Evolutionary conservation across 2,329 filamentous ascomycete species (phyloP).

Genomic region (Trichoderma sp.): DNA sequence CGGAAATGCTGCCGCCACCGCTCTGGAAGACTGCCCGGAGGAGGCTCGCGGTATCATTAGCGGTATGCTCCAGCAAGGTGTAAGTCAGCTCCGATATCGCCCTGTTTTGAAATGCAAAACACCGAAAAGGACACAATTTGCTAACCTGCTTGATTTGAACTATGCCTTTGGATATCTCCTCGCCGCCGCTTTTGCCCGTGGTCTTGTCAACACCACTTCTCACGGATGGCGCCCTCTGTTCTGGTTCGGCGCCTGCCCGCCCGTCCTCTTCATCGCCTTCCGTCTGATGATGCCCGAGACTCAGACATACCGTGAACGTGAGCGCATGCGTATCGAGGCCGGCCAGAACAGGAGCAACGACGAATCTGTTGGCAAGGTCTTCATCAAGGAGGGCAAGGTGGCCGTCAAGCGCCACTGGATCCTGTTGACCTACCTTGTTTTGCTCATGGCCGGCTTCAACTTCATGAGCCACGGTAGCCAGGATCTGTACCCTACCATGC

Average conservation of each 20-base stretch:
- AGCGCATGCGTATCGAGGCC: constrained; percentile 57
- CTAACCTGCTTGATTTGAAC: not conserved
- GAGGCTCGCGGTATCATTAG: constrained; percentile 72
- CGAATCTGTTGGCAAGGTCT: constrained; percentile 54
- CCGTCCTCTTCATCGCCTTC: constrained; percentile 77
- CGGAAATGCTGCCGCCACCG: constrained; percentile 77
- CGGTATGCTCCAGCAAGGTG: constrained; percentile 73
- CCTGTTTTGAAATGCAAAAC: not conserved
- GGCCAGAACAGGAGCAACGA: constrained; percentile 26
- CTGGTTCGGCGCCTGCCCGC: constrained; percentile 85
- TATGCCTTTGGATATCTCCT: constrained; percentile 68
- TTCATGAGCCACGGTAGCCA: constrained; percentile 82
- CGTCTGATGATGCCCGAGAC: constrained; percentile 80
- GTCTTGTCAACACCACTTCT: constrained; percentile 71
- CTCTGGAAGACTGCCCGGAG: constrained; percentile 70
- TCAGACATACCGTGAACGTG: constrained; percentile 66
- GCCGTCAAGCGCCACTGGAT: constrained; percentile 80
- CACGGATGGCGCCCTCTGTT: constrained; percentile 83
- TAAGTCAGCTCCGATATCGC: constrained; percentile 32
- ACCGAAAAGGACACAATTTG: not conserved
- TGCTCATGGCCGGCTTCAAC: constrained; percentile 90
- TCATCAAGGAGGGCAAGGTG: constrained; percentile 75
- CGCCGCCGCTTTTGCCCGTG: constrained; percentile 60
- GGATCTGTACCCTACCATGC: constrained; percentile 62
- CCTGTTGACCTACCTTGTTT: constrained; percentile 75